These are phyloP conservation scores for Hymenoscyphus repandus DNA, from an alignment of 2,329 filamentous ascomycete genomes.

Conservation along the genomic window DNA sequence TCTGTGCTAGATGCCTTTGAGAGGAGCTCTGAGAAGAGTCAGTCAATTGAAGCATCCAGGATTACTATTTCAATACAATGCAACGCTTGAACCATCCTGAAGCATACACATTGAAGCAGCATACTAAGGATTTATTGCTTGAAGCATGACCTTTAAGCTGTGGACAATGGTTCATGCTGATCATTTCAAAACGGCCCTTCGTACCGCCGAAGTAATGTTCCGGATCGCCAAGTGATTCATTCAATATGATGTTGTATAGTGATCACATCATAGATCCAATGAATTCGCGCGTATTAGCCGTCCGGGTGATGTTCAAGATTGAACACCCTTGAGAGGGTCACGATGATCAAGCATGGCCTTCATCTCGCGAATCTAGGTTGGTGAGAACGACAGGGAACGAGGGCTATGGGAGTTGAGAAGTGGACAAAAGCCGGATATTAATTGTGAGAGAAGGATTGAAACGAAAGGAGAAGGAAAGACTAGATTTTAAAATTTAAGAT, in stretches of 20 bases:
- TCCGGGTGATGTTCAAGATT: neutral
- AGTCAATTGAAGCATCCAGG: neutral
- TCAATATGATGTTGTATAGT: neutral
- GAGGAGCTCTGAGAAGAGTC: neutral
- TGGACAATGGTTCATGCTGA: neutral
- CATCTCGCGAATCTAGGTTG: too few relatives aligned
- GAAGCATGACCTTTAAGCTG: neutral
- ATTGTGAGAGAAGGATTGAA: too few relatives aligned
- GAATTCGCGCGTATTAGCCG: slow-evolving; percentile 2
- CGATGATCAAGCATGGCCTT: neutral
- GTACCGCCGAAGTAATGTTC: neutral
- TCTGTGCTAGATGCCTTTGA: neutral
- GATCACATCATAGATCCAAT: neutral
- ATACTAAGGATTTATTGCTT: neutral
- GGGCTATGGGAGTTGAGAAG: too few relatives aligned
- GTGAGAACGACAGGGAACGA: too few relatives aligned
- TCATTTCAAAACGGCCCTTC: neutral
- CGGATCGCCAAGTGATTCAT: neutral
- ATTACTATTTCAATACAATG: neutral
- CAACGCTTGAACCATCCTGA: too few relatives aligned
- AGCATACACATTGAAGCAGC: neutral
- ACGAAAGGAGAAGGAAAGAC: too few relatives aligned
- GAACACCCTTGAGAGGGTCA: neutral
- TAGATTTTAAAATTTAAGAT: too few relatives aligned
- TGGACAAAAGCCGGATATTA: too few relatives aligned